Percentiles rank a stretch among this genome's conserved stretches.
These are phyloP conservation scores for Pelargonium australe DNA, from an alignment of 441 rosid species.

Conservation along the genomic window DNA sequence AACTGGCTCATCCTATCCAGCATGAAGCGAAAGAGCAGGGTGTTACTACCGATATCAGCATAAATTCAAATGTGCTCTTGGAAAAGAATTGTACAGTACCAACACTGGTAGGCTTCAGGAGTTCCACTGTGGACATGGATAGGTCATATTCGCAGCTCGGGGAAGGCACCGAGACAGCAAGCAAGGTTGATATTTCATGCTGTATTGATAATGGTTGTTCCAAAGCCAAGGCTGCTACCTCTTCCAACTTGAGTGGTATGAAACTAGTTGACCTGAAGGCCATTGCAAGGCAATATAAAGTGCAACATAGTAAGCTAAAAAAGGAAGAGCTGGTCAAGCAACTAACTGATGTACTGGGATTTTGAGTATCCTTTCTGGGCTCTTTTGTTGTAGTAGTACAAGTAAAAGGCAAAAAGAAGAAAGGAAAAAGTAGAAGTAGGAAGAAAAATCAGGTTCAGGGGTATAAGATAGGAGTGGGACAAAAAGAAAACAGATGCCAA, in stretches of 20 bases:
- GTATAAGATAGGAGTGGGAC: background rate
- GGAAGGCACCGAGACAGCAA: constrained; percentile 3
- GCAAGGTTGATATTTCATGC: background rate
- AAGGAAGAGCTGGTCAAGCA: constrained; percentile 18
- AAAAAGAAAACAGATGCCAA: background rate
- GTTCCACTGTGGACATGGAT: constrained; percentile 5
- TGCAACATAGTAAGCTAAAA: constrained; percentile 10
- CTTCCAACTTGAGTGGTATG: constrained; percentile 14
- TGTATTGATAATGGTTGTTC: background rate
- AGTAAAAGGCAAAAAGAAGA: background rate
- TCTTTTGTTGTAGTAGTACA: background rate
- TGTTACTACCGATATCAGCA: background rate
- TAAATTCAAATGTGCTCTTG: background rate
- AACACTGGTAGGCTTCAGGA: background rate
- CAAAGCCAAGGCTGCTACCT: background rate
- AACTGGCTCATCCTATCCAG: constrained; percentile 2
- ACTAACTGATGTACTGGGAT: constrained; percentile 13
- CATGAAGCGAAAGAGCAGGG: background rate
- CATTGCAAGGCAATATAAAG: constrained; percentile 20
- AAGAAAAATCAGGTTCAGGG: background rate
- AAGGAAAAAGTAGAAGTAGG: background rate
- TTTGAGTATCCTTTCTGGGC: background rate
- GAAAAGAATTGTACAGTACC: constrained; percentile 2
- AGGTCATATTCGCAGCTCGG: background rate
- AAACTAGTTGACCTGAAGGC: constrained; percentile 20